Base-by-base conservation (phyloP, 306 rosid species). In the Dalbergia cultrata region DNA sequence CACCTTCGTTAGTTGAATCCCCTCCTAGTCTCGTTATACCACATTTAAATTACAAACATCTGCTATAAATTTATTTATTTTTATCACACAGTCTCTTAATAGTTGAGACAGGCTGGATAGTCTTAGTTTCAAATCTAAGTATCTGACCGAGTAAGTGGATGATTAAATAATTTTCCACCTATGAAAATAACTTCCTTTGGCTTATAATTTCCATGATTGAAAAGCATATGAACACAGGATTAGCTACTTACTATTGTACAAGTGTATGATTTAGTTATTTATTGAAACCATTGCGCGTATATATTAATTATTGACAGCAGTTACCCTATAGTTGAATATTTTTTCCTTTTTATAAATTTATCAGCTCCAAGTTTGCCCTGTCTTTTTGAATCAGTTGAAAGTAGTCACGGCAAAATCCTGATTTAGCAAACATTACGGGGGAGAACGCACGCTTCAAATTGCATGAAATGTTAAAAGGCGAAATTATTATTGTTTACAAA, bases 401-500 rank as follows among this genome's bases (percentile, higher is more conserved):
- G 21, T 37, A 16, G 49, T 66, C 34, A 21, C 18, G 19, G 34
- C 74, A 8, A 75, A 43, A 58, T 60, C 80, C 31, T 35, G 37
- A 56, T 43, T 52, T 34, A 60, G 18, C 58, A 34, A 56, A 75
- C 19, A 66, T 44, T 43, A 13, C 59, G 34, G 58, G 57, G 22
- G 31, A 69, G 60, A 57, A 45, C 18, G 8, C 31, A 33, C 21
- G 49, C 56, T 26, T 31, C 44, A 17, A 18, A 21, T 14, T 13
- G 66, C 21, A 70, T 8, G 5, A 61, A 57, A 49, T 18, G 44
- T 19, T 18, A 33, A 74, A 31, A 64, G 50, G 39, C 3, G 33
- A 56, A 78, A 49, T 5, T 22, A 70, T 61, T 22, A 34, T 45
- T n/a, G 44, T 54, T 43, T 34, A 60, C 84, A 90, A 82, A 94